These are phyloP conservation scores for Salix exigua DNA, from an alignment of 345 rosid genomes.

Conservation along the genomic window DNA sequence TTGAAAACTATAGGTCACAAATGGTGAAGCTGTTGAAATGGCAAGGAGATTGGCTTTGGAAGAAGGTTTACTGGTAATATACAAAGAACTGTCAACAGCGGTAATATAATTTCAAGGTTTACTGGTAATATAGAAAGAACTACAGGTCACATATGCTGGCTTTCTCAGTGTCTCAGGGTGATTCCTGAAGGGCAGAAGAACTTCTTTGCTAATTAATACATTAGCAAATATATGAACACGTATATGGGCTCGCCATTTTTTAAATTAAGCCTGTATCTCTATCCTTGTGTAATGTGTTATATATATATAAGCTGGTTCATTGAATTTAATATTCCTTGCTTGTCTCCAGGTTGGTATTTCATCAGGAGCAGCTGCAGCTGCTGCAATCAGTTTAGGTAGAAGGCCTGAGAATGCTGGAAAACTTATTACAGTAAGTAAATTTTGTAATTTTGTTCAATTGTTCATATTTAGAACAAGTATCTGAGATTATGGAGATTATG, in stretches of 20 bases:
- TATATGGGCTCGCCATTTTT: background rate
- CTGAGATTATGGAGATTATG: background rate
- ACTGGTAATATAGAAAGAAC: slow-evolving; percentile 51
- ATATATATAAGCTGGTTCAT: too few species aligned
- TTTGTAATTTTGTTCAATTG: background rate
- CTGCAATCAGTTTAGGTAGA: slow-evolving; percentile 71
- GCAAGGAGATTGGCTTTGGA: slow-evolving; percentile 84
- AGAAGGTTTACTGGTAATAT: slow-evolving; percentile 87
- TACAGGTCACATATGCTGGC: slow-evolving; percentile 11
- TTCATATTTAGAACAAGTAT: background rate
- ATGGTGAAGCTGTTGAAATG: slow-evolving; percentile 80
- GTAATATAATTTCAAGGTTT: too few species aligned
- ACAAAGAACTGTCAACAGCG: slow-evolving; percentile 7
- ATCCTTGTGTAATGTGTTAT: too few species aligned
- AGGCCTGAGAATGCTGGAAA: slow-evolving; percentile 89
- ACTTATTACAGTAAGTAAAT: slow-evolving; percentile 61
- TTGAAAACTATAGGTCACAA: slow-evolving; percentile 52
- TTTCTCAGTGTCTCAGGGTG: background rate
- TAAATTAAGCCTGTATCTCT: too few species aligned
- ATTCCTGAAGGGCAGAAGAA: too few species aligned
- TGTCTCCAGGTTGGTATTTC: slow-evolving; percentile 80
- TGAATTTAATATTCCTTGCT: background rate
- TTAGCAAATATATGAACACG: background rate
- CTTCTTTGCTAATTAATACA: too few species aligned
- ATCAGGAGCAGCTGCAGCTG: slow-evolving; percentile 97